Base-by-base conservation (phyloP, 2,329 filamentous ascomycete genomes). In the Aspergillus brunneoviolaceus region DNA sequence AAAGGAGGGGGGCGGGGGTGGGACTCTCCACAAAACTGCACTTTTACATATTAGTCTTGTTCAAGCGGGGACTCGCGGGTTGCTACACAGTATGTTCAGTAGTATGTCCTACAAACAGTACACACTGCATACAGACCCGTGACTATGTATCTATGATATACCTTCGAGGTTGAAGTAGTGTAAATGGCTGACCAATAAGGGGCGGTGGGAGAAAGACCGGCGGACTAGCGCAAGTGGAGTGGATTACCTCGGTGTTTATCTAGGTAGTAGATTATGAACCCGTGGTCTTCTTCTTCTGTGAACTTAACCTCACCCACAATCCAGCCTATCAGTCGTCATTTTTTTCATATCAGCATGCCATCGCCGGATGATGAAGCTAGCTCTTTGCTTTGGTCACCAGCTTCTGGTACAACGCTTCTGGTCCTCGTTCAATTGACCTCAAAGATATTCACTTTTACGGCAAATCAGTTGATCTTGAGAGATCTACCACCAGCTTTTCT, bases 381-480 rank as follows among this genome's bases (percentile, higher is more conserved):
- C 57, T 64, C 55, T 27, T 61, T 70, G 51, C 58, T 72, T 55
- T 65, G 66, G 27, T 72, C 72, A 12, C 70, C 75, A 49, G 84
- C 91, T 55, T 85, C 87, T 61, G 92, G 91, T 58, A 92, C 92
- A 56, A 90, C 90, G 14, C 88, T 95, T 70, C 85, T 99, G 66
- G 96, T 99, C 72, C 80, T 91, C 55, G 87, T 97, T 49, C 95
- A 98, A 77, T 82, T 99, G 64, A 83, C 84, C 49, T 97, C 94
- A n/a, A 89, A 94, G 61, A 87, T 89, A 57, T 80, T 96, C 64
- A 98, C 94, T 25, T 99, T 99, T 77, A 77, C 89, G 66, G 90
- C 95, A 72, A 99, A 98, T 78, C 94, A 99, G 76, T 75, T 96
- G 42, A 85, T 99, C 31, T 84, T 99, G 7, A 91, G 94, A 39